Percentiles rank a stretch among this genome's conserved stretches.
Evolutionary conservation across 495 filamentous ascomycete genomes (phyloP).

Genomic region (Podospora pseudopauciseta): DNA sequence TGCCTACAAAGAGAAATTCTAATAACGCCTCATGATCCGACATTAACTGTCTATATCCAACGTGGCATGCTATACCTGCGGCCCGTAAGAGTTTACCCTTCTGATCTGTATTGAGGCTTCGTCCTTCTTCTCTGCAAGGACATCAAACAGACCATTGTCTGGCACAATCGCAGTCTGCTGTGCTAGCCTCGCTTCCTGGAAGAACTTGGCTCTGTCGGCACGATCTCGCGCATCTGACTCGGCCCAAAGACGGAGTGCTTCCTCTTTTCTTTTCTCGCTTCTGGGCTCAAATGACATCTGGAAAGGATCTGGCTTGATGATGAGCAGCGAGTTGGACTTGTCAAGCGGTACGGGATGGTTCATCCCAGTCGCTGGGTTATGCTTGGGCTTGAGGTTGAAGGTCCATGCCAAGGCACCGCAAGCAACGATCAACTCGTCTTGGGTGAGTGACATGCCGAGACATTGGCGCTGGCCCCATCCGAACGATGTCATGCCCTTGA

Average conservation of each 20-base stretch:
- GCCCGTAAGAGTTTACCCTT: conserved; percentile 11
- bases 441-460: conserved; percentile 47
- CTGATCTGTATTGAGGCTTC: conserved; percentile 12
- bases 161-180: background rate
- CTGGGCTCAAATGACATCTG: conserved; percentile 42
- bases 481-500: conserved; percentile 48
- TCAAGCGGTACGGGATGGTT: conserved; percentile 40
- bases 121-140: conserved; percentile 13
- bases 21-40: background rate
- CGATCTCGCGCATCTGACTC: conserved; percentile 26
- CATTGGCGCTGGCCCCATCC: conserved; percentile 62
- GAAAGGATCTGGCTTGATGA: conserved; percentile 43
- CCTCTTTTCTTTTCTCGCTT: conserved; percentile 27
- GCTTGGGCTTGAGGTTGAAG: conserved; percentile 46
- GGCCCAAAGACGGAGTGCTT: conserved; percentile 30
- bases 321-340: conserved; percentile 41
- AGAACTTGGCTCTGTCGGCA: conserved; percentile 28
- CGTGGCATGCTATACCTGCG: background rate
- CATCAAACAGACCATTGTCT: conserved; percentile 9
- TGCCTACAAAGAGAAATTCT: background rate
- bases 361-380: conserved; percentile 31
- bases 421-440: conserved; percentile 45
- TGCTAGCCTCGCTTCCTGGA: conserved; percentile 10
- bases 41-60: background rate
- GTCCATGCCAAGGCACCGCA: conserved; percentile 46